These are phyloP conservation scores for Quercus phellos DNA, from an alignment of 331 rosid genomes.

Conservation along the genomic window DNA sequence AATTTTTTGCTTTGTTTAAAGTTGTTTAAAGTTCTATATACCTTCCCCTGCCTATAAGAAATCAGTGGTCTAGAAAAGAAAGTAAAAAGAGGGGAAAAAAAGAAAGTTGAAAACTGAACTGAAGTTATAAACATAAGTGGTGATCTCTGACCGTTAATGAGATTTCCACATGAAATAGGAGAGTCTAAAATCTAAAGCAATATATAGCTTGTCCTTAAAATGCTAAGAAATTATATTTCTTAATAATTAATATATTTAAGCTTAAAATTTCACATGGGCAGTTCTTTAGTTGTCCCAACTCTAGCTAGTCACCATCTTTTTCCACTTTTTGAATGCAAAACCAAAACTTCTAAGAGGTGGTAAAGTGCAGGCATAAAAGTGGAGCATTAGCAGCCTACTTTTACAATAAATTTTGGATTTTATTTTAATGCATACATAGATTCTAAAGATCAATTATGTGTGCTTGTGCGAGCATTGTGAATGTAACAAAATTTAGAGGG, in stretches of 20 bases:
- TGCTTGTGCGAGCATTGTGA: neutral
- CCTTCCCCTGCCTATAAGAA: conserved; percentile 63
- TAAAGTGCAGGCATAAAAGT: neutral
- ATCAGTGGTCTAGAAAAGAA: conserved; percentile 18
- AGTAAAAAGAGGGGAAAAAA: neutral
- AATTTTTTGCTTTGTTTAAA: conserved; percentile 12
- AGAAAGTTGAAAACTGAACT: neutral
- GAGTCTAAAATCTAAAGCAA: too few relatives aligned
- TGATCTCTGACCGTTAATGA: neutral
- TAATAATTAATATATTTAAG: too few relatives aligned
- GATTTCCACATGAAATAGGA: neutral
- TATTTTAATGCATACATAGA: neutral
- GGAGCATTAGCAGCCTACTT: neutral
- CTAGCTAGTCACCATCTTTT: neutral
- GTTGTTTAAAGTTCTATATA: conserved; percentile 29
- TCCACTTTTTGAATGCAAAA: neutral
- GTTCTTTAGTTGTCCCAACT: neutral
- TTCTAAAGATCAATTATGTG: neutral
- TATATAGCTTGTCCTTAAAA: too few relatives aligned
- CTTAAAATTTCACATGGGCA: neutral
- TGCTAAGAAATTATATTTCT: too few relatives aligned
- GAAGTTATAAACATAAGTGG: neutral
- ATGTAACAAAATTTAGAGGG: neutral
- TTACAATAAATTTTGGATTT: neutral
- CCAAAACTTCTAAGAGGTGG: neutral